Conservation (phyloP, 345 rosid species). For the Salix caprea region DNA sequence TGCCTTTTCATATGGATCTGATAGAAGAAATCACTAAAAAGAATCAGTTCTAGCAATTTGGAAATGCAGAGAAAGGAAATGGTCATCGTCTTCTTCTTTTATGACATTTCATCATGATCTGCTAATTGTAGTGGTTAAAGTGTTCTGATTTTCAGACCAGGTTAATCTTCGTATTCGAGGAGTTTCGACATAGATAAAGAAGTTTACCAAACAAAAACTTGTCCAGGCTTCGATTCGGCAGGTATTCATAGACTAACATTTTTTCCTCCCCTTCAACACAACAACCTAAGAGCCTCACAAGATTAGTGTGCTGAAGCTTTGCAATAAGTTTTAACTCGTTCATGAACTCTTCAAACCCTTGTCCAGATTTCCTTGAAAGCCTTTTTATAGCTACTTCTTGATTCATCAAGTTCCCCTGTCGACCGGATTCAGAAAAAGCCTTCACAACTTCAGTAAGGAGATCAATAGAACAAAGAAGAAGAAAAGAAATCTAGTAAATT, state of each 20-base stretch:
- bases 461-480: not conserved
- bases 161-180: not conserved
- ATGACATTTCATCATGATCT: not conserved
- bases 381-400: conserved; percentile 16
- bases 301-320: conserved; percentile 25
- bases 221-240: conserved; percentile 24
- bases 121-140: not conserved
- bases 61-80: not conserved
- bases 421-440: not conserved
- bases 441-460: not conserved
- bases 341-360: conserved; percentile 16
- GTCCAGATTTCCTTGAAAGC: conserved; percentile 15
- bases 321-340: conserved; percentile 16
- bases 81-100: not conserved
- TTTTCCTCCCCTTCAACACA: conserved; percentile 15
- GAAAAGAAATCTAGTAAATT: not conserved
- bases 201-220: conserved; percentile 16
- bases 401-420: conserved; percentile 1
- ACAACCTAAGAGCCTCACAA: conserved; percentile 20
- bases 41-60: not conserved
- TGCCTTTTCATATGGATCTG: too few relatives aligned
- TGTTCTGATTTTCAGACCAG: too few relatives aligned
- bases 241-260: conserved; percentile 19
- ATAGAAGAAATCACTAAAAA: not conserved
- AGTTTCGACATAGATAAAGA: not conserved